Percentiles rank a stretch among this genome's conserved stretches.
phyloP scores from a whole-genome alignment of 1,284 basidiomycete species.

The Neonothopanus nambi region DNA sequence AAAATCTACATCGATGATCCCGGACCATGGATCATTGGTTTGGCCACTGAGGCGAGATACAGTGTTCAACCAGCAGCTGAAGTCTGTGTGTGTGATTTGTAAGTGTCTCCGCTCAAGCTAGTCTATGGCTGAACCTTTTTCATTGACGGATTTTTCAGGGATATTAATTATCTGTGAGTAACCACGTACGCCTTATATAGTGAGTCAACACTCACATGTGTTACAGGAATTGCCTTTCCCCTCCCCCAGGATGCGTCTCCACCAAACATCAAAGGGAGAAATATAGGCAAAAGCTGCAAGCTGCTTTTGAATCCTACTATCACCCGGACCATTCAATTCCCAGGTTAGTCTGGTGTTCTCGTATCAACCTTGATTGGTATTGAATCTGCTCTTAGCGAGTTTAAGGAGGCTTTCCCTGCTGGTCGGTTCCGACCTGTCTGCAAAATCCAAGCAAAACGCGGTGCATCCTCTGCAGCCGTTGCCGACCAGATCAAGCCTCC shows the following conservation, averaged over 20 bases:
- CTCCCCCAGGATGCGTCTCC: slow-evolving; percentile 81
- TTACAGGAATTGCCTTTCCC: slow-evolving; percentile 68
- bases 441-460: slow-evolving; percentile 82
- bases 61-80: slow-evolving; percentile 75
- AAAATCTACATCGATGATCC: slow-evolving; percentile 88
- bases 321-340: slow-evolving; percentile 82
- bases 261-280: slow-evolving; percentile 83
- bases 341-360: slow-evolving; percentile 45
- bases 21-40: slow-evolving; percentile 91
- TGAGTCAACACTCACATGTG: slow-evolving; percentile 19
- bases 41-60: slow-evolving; percentile 85
- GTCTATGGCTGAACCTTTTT: slow-evolving; percentile 3
- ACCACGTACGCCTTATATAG: slow-evolving; percentile 16
- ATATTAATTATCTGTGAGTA: slow-evolving; percentile 88
- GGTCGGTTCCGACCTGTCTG: slow-evolving; percentile 83
- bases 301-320: slow-evolving; percentile 82
- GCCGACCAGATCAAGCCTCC: slow-evolving; percentile 86
- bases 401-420: slow-evolving; percentile 94
- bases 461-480: slow-evolving; percentile 75
- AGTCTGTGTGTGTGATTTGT: slow-evolving; percentile 90
- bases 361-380: slow-evolving; percentile 3
- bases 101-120: slow-evolving; percentile 34
- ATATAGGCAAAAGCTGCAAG: slow-evolving; percentile 73
- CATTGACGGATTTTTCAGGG: slow-evolving; percentile 43
- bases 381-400: slow-evolving; percentile 58